Base-by-base conservation (phyloP, 257 asterid genomes). In the Agastache rugosa region DNA sequence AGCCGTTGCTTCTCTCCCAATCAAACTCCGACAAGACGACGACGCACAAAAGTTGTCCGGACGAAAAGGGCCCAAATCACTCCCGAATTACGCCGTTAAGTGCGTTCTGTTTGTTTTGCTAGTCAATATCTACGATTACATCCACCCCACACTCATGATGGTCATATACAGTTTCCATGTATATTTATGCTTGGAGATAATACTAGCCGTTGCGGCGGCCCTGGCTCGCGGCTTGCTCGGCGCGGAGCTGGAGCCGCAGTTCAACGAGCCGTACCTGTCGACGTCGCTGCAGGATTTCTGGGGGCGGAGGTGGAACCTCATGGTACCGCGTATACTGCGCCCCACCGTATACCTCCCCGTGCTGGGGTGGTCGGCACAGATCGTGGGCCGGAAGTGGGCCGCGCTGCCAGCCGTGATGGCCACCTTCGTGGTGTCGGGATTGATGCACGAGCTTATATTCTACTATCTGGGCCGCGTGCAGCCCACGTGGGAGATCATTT, bases 291-390 rank as follows among this genome's bases (percentile, higher is more conserved):
- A 91, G 79, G 89, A 93, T 16, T 93, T 93, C 35, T 93, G 98
- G 98, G 95, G 96, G 5, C 85, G 88, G 4, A 78, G 98, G 59
- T 93, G 98, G 98, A 93, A 93, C 86, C 89, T 89, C 67, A 86
- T 87, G 91, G 97, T 86, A 5, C 81, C 96, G 53, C 82, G 91
- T 14, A 82, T 86, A 19, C 93, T 93, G 19, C 89, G 92, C 15
- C 97, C 98, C 35, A 75, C 89, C 2, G 90, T 93, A 29, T 93
- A 91, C 82, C 58, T 74, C 0, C 98, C 98, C 1, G 81, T 79
- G 44, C 81, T 80, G 12, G 68, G 11, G 17, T 69, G 82, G 76
- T 79, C 92, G 3, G 41, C 48, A 3, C 48, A 14, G 63, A 2
- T 84, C 16, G 60, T 91, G 63, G 92, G 87, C 53, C 79, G 88